Conservation (phyloP, 2,329 filamentous ascomycete genomes). For the Nemania abortiva region DNA sequence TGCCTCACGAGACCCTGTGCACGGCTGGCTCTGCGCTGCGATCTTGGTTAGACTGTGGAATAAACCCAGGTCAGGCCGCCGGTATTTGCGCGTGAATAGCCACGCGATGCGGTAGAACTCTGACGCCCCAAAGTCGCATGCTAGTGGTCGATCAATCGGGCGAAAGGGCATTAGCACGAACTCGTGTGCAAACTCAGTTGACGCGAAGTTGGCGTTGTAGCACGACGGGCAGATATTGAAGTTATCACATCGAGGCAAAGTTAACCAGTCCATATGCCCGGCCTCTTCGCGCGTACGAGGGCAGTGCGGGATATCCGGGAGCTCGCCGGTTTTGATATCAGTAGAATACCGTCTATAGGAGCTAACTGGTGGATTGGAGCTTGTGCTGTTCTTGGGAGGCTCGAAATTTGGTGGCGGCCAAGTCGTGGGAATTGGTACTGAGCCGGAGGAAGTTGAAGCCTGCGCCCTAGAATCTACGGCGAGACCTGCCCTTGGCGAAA, state of each 20-base stretch:
- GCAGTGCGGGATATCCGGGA: conserved; percentile 73
- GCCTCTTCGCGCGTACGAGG: conserved; percentile 72
- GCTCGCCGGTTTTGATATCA: conserved; percentile 58
- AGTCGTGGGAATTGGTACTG: conserved; percentile 47
- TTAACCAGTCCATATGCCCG: conserved; percentile 83
- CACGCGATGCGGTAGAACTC: conserved; percentile 89
- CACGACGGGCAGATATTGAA: conserved; percentile 89
- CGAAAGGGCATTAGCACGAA: conserved; percentile 73
- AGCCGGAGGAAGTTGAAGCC: conserved; percentile 41
- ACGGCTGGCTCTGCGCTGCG: conserved; percentile 67
- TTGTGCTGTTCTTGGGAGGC: conserved; percentile 48
- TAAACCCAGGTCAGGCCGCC: conserved; percentile 73
- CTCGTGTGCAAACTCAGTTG: conserved; percentile 74
- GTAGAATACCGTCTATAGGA: conserved; percentile 68
- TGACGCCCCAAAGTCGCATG: conserved; percentile 81
- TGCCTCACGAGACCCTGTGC: conserved; percentile 66
- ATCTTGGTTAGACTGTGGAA: conserved; percentile 77
- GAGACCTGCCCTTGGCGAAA: conserved; percentile 37
- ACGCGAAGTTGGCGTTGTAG: conserved; percentile 75
- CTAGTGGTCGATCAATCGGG: conserved; percentile 67
- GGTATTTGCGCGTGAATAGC: conserved; percentile 80
- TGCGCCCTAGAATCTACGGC: conserved; percentile 41
- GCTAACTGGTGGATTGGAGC: conserved; percentile 58
- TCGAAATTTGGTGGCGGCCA: conserved; percentile 64
- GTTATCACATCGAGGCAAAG: conserved; percentile 74